Evolutionary conservation across 768 basidiomycete species (phyloP), one percentile per base, ranked within the genome.

Genomic region (Pulveroboletus ravenelii): DNA sequence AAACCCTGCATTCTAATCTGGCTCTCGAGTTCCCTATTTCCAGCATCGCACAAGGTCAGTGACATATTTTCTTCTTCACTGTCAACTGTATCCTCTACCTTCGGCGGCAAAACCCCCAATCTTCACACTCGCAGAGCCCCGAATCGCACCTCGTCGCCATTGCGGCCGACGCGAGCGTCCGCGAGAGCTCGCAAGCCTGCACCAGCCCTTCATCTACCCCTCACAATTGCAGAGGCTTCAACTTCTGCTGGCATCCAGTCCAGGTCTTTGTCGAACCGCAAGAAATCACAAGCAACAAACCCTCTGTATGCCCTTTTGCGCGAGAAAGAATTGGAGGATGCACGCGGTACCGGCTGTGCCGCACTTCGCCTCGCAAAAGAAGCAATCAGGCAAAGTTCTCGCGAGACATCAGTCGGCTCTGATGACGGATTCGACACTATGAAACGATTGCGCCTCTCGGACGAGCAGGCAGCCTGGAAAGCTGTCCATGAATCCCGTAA

Each of bases 271-370:
- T 27, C 23, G 42, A 53, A 50, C 14, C 52, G 47, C 38, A 69
- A 67, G 56, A 63, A 53, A 35, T 38, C 51, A n/a, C 39, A 12
- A 18, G 58, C 63, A 10, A n/a, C n/a, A 30, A 78, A 82, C 53
- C 84, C 85, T 10, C 70, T 87, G 18, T 74, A 73, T 43, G 74
- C 69, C 2, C 73, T 85, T 29, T 61, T 84, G 35, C 78, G 73
- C 54, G 82, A 84, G 63, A 84, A 81, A 59, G 53, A 56, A 15
- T 38, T 59, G 23, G 58, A 59, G 39, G 56, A 69, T 6, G 63
- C 56, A 37, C 69, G 56, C 18, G 67, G 69, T 13, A 69, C 72
- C 25, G 74, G 74, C 38, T 64, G 41, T 13, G 66, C 72, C 8
- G 78, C 74, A 8, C 59, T 79, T 47, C 69, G 63, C 52, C 74